A percentile compares a stretch with the other conserved stretches of the same genome.
Evolutionary conservation across 352 stramenopile genomes (phyloP).

Genomic region (Phytopythium oedochilum): DNA sequence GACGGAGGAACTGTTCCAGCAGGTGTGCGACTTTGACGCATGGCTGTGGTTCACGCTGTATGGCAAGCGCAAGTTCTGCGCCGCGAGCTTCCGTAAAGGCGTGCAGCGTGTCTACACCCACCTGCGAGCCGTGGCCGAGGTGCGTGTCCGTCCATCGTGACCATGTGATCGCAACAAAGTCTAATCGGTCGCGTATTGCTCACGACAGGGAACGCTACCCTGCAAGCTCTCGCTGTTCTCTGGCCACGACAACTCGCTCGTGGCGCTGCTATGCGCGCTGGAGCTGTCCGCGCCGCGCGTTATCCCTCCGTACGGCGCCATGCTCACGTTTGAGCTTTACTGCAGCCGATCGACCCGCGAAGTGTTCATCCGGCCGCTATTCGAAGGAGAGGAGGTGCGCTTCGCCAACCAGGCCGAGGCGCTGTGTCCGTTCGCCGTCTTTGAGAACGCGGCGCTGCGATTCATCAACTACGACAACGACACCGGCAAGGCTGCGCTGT

Average conservation of each 20-base stretch:
- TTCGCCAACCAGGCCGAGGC: slow-evolving; percentile 28
- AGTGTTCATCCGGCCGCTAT: slow-evolving; percentile 46
- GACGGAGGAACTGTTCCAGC: slow-evolving; percentile 46
- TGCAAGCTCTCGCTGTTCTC: slow-evolving; percentile 76
- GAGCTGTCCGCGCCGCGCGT: slow-evolving; percentile 43
- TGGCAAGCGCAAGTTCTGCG: slow-evolving; percentile 60
- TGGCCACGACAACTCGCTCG: slow-evolving; percentile 76
- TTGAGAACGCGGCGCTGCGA: slow-evolving; percentile 34
- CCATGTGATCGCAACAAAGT: neutral
- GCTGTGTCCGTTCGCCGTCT: slow-evolving; percentile 55
- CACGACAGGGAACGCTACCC: neutral
- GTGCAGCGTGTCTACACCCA: slow-evolving; percentile 53
- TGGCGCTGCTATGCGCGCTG: slow-evolving; percentile 62
- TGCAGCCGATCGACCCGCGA: slow-evolving; percentile 28
- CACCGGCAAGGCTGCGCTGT: slow-evolving; percentile 10
- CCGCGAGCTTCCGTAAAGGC: slow-evolving; percentile 48
- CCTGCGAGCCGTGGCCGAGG: slow-evolving; percentile 34
- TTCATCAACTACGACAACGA: slow-evolving; percentile 35
- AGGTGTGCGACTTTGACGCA: slow-evolving; percentile 60
- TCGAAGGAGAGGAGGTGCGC: slow-evolving; percentile 41
- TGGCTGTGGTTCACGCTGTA: slow-evolving; percentile 79
- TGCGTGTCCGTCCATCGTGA: slow-evolving; percentile 7
- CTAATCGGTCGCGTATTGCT: neutral
- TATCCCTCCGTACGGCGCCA: slow-evolving; percentile 65
- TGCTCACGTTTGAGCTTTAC: slow-evolving; percentile 74